Evolutionary conservation across 176 grass and related monocot genomes (phyloP).

Genomic region (Triticum timopheevii): DNA sequence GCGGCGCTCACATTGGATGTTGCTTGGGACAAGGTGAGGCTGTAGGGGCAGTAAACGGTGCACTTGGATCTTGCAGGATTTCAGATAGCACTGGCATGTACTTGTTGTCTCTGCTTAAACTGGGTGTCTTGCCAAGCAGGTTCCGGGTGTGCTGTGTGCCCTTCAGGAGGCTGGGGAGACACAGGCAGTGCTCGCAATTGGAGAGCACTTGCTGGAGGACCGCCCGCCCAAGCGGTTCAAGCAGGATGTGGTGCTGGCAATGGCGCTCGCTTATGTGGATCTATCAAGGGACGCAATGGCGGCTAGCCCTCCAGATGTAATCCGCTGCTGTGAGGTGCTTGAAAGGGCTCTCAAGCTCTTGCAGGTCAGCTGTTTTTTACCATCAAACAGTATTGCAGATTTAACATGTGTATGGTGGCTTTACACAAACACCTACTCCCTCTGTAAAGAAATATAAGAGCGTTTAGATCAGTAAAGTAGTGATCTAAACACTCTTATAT

Average conservation of each 20-base stretch:
- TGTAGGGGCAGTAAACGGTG: background rate
- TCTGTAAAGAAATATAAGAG: too few species aligned
- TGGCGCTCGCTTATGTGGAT: conserved; percentile 91
- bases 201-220: conserved; percentile 59
- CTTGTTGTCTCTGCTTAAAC: background rate
- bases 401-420: background rate
- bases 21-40: conserved; percentile 78
- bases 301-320: conserved; percentile 66
- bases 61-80: background rate
- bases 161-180: conserved; percentile 82
- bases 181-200: conserved; percentile 59
- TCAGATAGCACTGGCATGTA: background rate
- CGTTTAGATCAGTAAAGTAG: too few species aligned
- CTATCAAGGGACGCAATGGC: conserved; percentile 84
- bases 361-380: conserved; percentile 48
- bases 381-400: background rate
- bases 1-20: conserved; percentile 50
- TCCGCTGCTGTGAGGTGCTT: conserved; percentile 87
- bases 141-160: conserved; percentile 73
- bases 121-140: conserved; percentile 39
- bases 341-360: conserved; percentile 89
- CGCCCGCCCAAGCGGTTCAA: conserved; percentile 72
- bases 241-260: conserved; percentile 87
- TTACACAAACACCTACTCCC: background rate
- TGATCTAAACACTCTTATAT: too few species aligned